These are phyloP conservation scores for Colletotrichum nymphaeae DNA, from an alignment of 2,329 filamentous ascomycete species.

Conservation along the genomic window DNA sequence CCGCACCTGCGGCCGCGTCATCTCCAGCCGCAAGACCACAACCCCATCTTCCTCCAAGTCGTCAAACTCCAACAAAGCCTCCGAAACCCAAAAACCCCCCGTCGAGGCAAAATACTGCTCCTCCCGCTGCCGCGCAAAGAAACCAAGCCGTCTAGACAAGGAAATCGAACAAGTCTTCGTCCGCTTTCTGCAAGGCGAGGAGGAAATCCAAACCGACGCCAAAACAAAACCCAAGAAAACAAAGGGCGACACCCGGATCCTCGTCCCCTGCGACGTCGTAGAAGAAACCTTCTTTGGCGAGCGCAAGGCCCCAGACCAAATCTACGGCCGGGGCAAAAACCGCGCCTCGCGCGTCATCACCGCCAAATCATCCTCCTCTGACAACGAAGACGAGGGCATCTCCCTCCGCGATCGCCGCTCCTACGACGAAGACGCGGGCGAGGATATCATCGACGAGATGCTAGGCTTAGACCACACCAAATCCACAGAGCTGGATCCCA, in stretches of 20 bases:
- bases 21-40: conserved; percentile 51
- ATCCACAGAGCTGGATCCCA: conserved; percentile 56
- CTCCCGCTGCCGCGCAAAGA: conserved; percentile 61
- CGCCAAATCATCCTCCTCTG: conserved; percentile 40
- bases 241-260: conserved; percentile 63
- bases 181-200: conserved; percentile 42
- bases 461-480: conserved; percentile 13
- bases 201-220: conserved; percentile 10
- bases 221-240: conserved; percentile 38
- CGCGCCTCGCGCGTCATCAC: conserved; percentile 51
- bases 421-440: conserved; percentile 11
- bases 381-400: conserved; percentile 29
- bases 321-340: conserved; percentile 54
- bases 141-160: conserved; percentile 60
- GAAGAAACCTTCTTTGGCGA: conserved; percentile 53
- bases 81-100: conserved; percentile 41
- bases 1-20: conserved; percentile 66
- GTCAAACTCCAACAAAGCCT: background rate
- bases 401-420: conserved; percentile 51
- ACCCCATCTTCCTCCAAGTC: conserved; percentile 30
- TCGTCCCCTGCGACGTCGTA: conserved; percentile 61
- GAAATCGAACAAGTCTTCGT: conserved; percentile 64
- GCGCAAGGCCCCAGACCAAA: conserved; percentile 46
- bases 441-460: conserved; percentile 27
- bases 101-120: conserved; percentile 65